These are phyloP conservation scores for Myriangium duriaei DNA, from an alignment of 2,329 filamentous ascomycete species.

Conservation along the genomic window DNA sequence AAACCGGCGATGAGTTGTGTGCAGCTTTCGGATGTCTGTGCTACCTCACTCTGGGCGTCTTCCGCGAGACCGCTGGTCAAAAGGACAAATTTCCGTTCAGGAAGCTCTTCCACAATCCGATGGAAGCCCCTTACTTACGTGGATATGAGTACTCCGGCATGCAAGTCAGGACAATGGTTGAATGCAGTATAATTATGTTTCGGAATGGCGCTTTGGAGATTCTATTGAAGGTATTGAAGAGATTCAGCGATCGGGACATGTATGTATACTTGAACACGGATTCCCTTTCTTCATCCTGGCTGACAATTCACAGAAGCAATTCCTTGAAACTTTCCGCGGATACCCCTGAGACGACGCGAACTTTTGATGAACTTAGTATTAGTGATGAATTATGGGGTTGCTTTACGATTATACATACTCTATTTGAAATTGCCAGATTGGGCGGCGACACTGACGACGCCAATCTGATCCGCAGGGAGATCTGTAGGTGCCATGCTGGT, in stretches of 20 bases:
- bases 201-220: slow-evolving; percentile 28
- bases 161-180: slow-evolving; percentile 34
- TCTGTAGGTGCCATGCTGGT: too few relatives aligned
- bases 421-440: slow-evolving; percentile 34
- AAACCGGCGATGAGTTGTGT: slow-evolving; percentile 22
- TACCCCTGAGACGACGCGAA: slow-evolving; percentile 8
- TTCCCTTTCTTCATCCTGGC: background rate
- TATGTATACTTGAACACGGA: slow-evolving; percentile 1
- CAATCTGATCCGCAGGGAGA: background rate
- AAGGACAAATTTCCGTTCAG: slow-evolving; percentile 7
- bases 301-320: background rate
- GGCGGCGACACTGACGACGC: slow-evolving; percentile 15
- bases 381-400: slow-evolving; percentile 36
- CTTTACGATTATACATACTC: slow-evolving; percentile 36
- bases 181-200: slow-evolving; percentile 30
- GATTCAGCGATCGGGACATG: slow-evolving; percentile 17
- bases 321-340: slow-evolving; percentile 8
- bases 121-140: slow-evolving; percentile 20
- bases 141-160: slow-evolving; percentile 24
- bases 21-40: slow-evolving; percentile 31
- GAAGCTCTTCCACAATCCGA: slow-evolving; percentile 11
- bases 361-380: slow-evolving; percentile 14
- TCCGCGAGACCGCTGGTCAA: slow-evolving; percentile 37
- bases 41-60: slow-evolving; percentile 36
- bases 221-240: slow-evolving; percentile 28